phyloP scores from a whole-genome alignment of 2,329 filamentous ascomycete genomes.

The Pseudocercospora eumusae region DNA sequence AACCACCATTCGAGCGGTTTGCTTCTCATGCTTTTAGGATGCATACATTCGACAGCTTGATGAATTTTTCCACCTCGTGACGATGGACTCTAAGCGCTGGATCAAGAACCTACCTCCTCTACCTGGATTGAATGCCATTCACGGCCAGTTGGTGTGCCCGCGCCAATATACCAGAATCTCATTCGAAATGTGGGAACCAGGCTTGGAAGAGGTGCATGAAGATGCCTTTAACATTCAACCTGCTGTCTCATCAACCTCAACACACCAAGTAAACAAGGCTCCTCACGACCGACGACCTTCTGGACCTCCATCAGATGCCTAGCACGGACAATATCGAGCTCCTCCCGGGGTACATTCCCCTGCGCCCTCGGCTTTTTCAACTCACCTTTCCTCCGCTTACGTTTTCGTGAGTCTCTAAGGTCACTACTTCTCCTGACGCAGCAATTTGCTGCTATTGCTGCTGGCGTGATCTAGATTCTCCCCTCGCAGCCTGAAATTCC shows the following conservation, averaged over 20 bases:
- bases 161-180: no score
- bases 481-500: not conserved
- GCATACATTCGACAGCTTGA: not conserved
- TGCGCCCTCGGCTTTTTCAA: not conserved
- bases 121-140: no score
- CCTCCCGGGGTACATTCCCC: not conserved
- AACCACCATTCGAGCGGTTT: not conserved
- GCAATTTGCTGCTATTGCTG: not conserved
- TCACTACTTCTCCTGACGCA: not conserved
- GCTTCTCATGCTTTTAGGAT: not conserved
- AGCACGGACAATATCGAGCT: not conserved
- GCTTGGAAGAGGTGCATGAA: not conserved
- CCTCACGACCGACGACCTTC: not conserved
- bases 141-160: no score
- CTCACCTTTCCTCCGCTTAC: not conserved
- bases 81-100: no score
- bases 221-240: not conserved
- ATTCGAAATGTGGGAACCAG: not conserved
- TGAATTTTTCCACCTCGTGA: no score
- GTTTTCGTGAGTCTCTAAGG: not conserved
- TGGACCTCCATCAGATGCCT: not conserved
- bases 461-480: not conserved
- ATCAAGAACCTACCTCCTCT: no score
- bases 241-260: not conserved
- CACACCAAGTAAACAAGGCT: not conserved